phyloP scores from a whole-genome alignment of 2,329 filamentous ascomycete genomes.

The Plectosphaerella cucumerina region DNA sequence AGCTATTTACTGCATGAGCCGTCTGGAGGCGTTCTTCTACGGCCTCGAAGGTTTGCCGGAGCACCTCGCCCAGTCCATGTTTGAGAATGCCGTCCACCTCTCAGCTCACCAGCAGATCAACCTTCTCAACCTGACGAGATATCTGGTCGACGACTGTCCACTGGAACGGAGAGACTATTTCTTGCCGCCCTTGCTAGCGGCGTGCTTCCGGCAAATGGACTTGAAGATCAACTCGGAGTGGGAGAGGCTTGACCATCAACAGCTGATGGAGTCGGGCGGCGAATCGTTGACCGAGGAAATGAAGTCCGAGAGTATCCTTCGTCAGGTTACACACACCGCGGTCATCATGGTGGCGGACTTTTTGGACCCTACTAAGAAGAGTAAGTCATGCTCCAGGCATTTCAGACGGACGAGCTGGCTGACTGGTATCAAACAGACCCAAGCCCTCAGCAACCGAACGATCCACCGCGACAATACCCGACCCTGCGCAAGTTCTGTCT shows the following conservation, averaged over 20 bases:
- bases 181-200: conserved; percentile 75
- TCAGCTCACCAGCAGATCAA: conserved; percentile 93
- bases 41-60: conserved; percentile 79
- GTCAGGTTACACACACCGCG: conserved; percentile 87
- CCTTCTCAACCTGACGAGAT: conserved; percentile 82
- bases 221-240: conserved; percentile 84
- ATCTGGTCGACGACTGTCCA: conserved; percentile 89
- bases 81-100: conserved; percentile 74
- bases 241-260: conserved; percentile 66
- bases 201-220: conserved; percentile 83
- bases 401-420: neutral
- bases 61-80: conserved; percentile 79
- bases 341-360: conserved; percentile 89
- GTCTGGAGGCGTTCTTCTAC: conserved; percentile 84
- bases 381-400: conserved; percentile 35
- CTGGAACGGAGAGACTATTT: conserved; percentile 73
- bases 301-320: conserved; percentile 93
- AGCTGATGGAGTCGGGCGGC: conserved; percentile 59
- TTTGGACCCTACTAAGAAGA: conserved; percentile 68
- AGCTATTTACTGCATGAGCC: conserved; percentile 89
- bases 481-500: conserved; percentile 81
- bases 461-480: conserved; percentile 36
- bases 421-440: conserved; percentile 20
- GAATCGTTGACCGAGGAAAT: conserved; percentile 91
- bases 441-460: conserved; percentile 20